phyloP scores from a whole-genome alignment of 768 basidiomycete genomes.

The Agaricus bisporus region DNA sequence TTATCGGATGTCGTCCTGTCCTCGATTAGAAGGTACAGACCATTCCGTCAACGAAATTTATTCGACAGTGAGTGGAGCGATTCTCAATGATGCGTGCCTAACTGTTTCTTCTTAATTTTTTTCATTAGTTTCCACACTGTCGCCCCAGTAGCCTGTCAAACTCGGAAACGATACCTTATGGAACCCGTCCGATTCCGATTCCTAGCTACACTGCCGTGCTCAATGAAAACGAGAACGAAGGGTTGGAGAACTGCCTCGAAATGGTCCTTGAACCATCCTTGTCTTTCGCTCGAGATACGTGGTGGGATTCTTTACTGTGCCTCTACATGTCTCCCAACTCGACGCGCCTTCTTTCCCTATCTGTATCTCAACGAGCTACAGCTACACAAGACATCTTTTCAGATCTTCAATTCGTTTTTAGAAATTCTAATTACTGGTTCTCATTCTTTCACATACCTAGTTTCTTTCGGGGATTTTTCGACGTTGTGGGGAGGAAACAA shows the following conservation, averaged over 20 bases:
- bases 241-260: constrained; percentile 16
- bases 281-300: constrained; percentile 62
- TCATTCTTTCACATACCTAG: constrained; percentile 68
- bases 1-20: constrained; percentile 25
- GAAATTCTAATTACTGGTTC: constrained; percentile 63
- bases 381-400: constrained; percentile 39
- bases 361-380: constrained; percentile 37
- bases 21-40: constrained; percentile 11
- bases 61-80: background rate
- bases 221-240: constrained; percentile 23
- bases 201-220: constrained; percentile 23
- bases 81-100: background rate
- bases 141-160: constrained; percentile 16
- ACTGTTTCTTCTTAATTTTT: background rate
- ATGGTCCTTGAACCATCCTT: constrained; percentile 57
- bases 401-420: constrained; percentile 63
- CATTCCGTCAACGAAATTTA: background rate
- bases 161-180: constrained; percentile 13
- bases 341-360: constrained; percentile 26
- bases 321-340: constrained; percentile 40
- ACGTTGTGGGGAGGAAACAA: constrained; percentile 43
- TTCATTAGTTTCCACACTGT: constrained; percentile 15
- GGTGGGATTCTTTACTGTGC: constrained; percentile 70
- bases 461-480: constrained; percentile 55
- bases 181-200: background rate